phyloP scores from a whole-genome alignment of 148 eudicot genomes.

The Amaranthus hypochondriacus region DNA sequence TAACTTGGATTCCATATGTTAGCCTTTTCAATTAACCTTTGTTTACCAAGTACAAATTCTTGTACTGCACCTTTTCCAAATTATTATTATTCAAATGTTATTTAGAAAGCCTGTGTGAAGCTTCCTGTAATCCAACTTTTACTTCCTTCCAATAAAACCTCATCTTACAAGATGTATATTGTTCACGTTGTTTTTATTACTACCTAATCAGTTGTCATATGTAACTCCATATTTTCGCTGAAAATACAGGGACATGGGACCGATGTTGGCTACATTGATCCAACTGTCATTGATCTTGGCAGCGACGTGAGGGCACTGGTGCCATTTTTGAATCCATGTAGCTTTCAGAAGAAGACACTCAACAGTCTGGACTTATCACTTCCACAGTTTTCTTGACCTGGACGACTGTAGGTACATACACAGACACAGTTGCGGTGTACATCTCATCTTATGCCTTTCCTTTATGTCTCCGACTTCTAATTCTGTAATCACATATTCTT shows the following conservation, averaged over 20 bases:
- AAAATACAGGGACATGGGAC: constrained; percentile 69
- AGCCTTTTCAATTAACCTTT: not conserved
- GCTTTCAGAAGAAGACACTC: constrained; percentile 5
- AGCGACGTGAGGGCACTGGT: constrained; percentile 72
- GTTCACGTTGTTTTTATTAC: not conserved
- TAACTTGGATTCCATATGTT: not conserved
- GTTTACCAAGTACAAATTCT: not conserved
- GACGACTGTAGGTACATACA: constrained; percentile 10
- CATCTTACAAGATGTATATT: not conserved
- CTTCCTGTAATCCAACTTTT: not conserved
- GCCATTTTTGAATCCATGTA: constrained; percentile 48
- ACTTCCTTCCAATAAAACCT: not conserved
- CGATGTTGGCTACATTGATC: constrained; percentile 72
- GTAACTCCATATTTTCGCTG: not conserved
- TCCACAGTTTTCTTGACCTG: not conserved
- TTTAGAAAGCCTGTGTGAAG: not conserved
- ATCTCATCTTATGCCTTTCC: not conserved
- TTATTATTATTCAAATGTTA: not conserved
- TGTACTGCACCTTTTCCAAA: not conserved
- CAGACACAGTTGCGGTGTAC: not conserved
- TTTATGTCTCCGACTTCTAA: constrained; percentile 6
- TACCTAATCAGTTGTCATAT: not conserved
- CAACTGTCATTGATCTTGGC: constrained; percentile 49
- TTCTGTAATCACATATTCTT: not conserved
- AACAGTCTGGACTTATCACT: not conserved